These are phyloP conservation scores for Monosporozyma aerobia DNA, from an alignment of 805 yeast genomes.

Conservation along the genomic window DNA sequence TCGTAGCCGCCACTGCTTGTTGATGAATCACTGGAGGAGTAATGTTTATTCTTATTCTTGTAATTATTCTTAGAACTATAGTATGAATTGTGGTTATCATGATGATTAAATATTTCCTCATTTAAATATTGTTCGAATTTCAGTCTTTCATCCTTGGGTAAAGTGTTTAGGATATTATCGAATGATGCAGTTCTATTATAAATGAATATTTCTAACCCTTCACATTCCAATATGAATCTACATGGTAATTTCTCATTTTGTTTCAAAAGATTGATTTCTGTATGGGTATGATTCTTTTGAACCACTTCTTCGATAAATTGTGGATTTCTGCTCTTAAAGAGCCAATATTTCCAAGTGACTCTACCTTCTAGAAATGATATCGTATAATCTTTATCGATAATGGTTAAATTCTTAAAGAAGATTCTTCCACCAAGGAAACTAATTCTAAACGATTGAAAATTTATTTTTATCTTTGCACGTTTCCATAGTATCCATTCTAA, in stretches of 20 bases:
- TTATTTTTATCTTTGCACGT: conserved; percentile 45
- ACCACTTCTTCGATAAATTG: conserved; percentile 9
- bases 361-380: conserved; percentile 61
- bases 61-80: background rate
- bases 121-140: conserved; percentile 16
- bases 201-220: conserved; percentile 75
- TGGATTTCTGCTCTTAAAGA: conserved; percentile 34
- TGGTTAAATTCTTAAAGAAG: conserved; percentile 63
- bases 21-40: conserved; percentile 4
- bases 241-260: conserved; percentile 46
- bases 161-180: conserved; percentile 44
- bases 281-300: conserved; percentile 10
- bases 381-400: conserved; percentile 67
- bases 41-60: background rate
- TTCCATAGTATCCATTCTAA: conserved; percentile 58
- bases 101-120: conserved; percentile 9
- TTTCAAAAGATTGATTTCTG: background rate
- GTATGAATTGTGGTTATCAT: background rate
- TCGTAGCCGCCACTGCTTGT: background rate
- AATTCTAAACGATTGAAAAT: conserved; percentile 63
- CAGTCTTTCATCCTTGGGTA: conserved; percentile 18
- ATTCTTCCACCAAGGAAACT: conserved; percentile 78
- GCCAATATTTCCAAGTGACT: conserved; percentile 90
- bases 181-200: conserved; percentile 77
- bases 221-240: conserved; percentile 47